Base-by-base conservation (phyloP, 352 stramenopile genomes). In the Pythium brachiatum region DNA sequence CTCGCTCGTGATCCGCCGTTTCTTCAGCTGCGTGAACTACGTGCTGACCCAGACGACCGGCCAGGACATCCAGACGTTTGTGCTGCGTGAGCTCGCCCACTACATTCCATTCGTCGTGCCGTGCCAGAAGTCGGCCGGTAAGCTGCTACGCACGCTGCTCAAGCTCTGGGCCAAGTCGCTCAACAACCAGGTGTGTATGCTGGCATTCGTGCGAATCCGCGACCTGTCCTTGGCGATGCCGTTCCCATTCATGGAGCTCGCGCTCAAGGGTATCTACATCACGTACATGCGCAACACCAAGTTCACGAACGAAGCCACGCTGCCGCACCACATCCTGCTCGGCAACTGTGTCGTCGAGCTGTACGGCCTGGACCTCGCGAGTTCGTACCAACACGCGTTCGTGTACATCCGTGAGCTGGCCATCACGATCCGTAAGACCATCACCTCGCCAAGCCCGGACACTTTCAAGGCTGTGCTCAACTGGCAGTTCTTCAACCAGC, bases 361-460 rank as follows among this genome's bases (percentile, higher is more conserved):
- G 20, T 99, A 99, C 66, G 89, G 90, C 16, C 69, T 99, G 18
- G 96, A 99, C 74, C 82, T 98, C 47, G 89, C 91, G 20, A 97
- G 90, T 60, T 96, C 96, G 44, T 99, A 99, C 83, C 97, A 99
- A 74, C 96, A 99, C 77, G 96, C 97, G 20, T 99, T 99, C 72
- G 87, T 99, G 27, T 99, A 99, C 80, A 98, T 99, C 55, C 92
- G 97, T 29, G 95, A 99, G 73, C 76, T 99, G 52, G 97, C 97
- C n/a, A 93, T 99, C 57, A 92, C 98, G 71, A 83, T 99, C 50
- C 88, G 97, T 60, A 96, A 96, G 55, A 98, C 97, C 15, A 96
- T 99, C 70, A 93, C 87, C 55, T 95, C 97, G 56, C 96, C 96
- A n/a, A 96, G 88, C 23, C 75, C 87, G 2, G 91, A 98, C 54